Evolutionary conservation across 805 yeast genomes (phyloP).

Genomic region (Metschnikowia aberdeeniae): DNA sequence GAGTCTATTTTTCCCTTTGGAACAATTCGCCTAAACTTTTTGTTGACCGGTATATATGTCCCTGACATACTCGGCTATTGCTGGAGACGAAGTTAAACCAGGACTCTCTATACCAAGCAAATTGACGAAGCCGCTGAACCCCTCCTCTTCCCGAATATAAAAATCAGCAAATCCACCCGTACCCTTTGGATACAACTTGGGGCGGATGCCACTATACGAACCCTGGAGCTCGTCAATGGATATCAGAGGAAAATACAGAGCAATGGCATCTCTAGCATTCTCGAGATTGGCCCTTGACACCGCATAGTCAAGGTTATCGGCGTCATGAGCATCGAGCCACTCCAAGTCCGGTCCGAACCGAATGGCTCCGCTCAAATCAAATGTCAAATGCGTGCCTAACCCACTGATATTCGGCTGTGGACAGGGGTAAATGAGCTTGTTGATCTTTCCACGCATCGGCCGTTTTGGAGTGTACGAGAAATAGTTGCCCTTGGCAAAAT

Average conservation of each 20-base stretch:
- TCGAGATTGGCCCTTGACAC: slow-evolving; percentile 48
- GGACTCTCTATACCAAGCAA: slow-evolving; percentile 87
- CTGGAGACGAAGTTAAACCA: slow-evolving; percentile 79
- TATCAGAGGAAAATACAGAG: slow-evolving; percentile 60
- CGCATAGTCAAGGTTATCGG: slow-evolving; percentile 39
- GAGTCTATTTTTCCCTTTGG: no score
- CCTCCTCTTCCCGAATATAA: slow-evolving; percentile 55
- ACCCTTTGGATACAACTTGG: slow-evolving; percentile 56
- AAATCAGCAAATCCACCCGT: slow-evolving; percentile 61
- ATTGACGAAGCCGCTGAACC: slow-evolving; percentile 74
- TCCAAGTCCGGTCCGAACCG: slow-evolving; percentile 88
- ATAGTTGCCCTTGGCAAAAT: slow-evolving; percentile 84
- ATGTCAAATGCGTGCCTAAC: slow-evolving; percentile 82
- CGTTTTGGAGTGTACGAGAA: slow-evolving; percentile 49
- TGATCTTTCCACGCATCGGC: slow-evolving; percentile 34
- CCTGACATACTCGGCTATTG: slow-evolving; percentile 71
- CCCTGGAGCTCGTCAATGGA: slow-evolving; percentile 51
- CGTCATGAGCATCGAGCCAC: slow-evolving; percentile 51
- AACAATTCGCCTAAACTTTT: background rate
- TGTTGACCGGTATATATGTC: slow-evolving; percentile 17
- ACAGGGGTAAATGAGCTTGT: slow-evolving; percentile 64
- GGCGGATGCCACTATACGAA: slow-evolving; percentile 79
- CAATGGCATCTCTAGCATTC: slow-evolving; percentile 55
- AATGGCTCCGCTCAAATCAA: slow-evolving; percentile 75
- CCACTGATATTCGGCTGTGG: slow-evolving; percentile 66